Evolutionary conservation across 2,329 filamentous ascomycete species (phyloP), one percentile per base, ranked within the genome.

Genomic region (Myriosclerotinia curreyana): DNA sequence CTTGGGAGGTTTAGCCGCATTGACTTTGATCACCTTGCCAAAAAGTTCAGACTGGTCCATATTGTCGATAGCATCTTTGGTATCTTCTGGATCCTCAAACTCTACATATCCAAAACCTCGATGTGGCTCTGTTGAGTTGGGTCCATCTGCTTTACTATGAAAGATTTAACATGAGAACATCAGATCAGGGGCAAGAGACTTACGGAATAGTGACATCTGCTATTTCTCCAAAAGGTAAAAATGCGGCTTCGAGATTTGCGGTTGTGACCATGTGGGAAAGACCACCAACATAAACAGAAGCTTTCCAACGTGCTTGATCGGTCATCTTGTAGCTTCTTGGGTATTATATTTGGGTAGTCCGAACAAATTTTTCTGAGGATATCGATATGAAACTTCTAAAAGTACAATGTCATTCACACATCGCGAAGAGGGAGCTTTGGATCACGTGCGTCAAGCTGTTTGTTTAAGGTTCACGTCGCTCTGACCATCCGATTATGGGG

Each of bases 1-100:
- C 81, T 96, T 97, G 67, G 95, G 92, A 40, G 91, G 86, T 77
- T 96, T 99, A 51, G 96, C 96, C 63, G 89, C 85, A 52, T 92
- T 93, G 60, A 98, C 94, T 76, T 93, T 96, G 75, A 99, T 89
- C 17, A 95, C 88, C 66, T 91, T 86, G 14, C 95, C 96, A 75
- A 94, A 98, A 53, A 99, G 84, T 78, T 98, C 94, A 66, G 93
- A 90, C 76, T 96, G 92, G 75, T 99, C 92, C 94, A 99, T 98
- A 75, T 99, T 99, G 81, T 98, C 92, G 76, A 99, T 96, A 59
- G 95, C 95, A 77, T 98, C 94, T 73, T 88, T 88, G 36, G 93
- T 94, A 77, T 99, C 95, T 64, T 88, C 85, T 15, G 86, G 83
- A 64, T 92, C 84, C 72, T 97, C 92, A 74, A 91, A 99, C 74